Percentiles rank a stretch among this genome's conserved stretches.
These are phyloP conservation scores for Zangia roseola DNA, from an alignment of 768 basidiomycete species.

Conservation along the genomic window DNA sequence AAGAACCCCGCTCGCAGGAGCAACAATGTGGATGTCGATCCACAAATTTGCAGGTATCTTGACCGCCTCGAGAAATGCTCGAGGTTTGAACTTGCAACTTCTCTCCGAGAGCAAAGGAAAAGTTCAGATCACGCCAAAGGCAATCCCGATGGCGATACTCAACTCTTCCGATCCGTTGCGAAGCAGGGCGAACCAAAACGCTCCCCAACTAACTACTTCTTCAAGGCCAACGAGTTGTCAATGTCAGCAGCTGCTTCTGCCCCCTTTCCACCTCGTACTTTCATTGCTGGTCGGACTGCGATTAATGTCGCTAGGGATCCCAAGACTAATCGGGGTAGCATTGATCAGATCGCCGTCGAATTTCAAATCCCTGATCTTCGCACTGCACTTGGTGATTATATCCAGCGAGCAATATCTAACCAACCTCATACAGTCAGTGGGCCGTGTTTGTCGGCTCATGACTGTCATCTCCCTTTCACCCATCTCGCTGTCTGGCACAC, in stretches of 20 bases:
- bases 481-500: not conserved
- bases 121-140: not conserved
- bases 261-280: not conserved
- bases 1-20: slow-evolving; percentile 19
- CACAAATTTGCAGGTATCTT: not conserved
- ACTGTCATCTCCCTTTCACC: not conserved
- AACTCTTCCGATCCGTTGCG: not conserved
- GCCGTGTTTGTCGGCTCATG: not conserved
- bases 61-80: not conserved
- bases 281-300: not conserved
- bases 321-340: not conserved
- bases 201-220: not conserved
- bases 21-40: not conserved
- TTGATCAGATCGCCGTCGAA: not conserved
- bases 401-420: not conserved
- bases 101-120: not conserved
- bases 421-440: not conserved
- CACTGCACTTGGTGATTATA: not conserved
- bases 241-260: not conserved
- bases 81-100: not conserved
- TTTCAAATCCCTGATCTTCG: not conserved
- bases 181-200: not conserved
- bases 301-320: not conserved
- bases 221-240: not conserved
- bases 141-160: not conserved